A percentile compares a stretch with the other conserved stretches of the same genome.
phyloP scores from a whole-genome alignment of 768 basidiomycete species.

The Lactarius vividus region DNA sequence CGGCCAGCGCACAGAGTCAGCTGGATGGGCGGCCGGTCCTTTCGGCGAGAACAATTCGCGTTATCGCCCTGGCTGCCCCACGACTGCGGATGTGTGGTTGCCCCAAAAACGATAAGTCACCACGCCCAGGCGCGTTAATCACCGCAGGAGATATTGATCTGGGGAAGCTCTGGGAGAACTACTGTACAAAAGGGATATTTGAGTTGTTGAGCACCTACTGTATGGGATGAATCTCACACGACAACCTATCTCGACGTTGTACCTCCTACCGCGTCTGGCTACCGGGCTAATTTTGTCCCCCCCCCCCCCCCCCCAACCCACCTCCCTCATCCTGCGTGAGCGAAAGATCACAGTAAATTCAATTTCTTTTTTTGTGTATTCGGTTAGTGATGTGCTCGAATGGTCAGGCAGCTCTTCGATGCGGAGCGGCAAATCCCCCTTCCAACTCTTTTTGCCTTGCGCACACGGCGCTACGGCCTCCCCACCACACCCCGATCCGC shows the following conservation, averaged over 20 bases:
- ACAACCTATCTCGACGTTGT: not conserved
- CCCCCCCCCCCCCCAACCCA: not conserved
- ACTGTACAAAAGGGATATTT: not conserved
- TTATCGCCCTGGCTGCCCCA: constrained; percentile 21
- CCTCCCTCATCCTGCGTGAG: not conserved
- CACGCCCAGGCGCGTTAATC: constrained; percentile 15
- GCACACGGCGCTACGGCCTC: not conserved
- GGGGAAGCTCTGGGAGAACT: not conserved
- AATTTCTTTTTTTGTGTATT: not conserved
- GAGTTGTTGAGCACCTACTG: not conserved
- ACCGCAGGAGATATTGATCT: constrained; percentile 10
- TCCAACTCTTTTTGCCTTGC: not conserved
- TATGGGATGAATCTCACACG: constrained; percentile 4
- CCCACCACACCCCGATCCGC: constrained; percentile 11
- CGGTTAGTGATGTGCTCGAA: not conserved
- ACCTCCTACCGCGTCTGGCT: not conserved
- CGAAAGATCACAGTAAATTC: not conserved
- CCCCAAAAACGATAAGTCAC: constrained; percentile 1
- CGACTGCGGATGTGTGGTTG: not conserved
- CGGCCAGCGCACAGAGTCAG: constrained; percentile 12
- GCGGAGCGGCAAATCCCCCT: not conserved
- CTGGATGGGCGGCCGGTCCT: not conserved
- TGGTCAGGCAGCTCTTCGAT: not conserved
- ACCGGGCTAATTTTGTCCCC: constrained; percentile 1
- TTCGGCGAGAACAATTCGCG: constrained; percentile 9